These are phyloP conservation scores for Ganoderma leucocontextum DNA, from an alignment of 1,284 basidiomycete species.

Conservation along the genomic window DNA sequence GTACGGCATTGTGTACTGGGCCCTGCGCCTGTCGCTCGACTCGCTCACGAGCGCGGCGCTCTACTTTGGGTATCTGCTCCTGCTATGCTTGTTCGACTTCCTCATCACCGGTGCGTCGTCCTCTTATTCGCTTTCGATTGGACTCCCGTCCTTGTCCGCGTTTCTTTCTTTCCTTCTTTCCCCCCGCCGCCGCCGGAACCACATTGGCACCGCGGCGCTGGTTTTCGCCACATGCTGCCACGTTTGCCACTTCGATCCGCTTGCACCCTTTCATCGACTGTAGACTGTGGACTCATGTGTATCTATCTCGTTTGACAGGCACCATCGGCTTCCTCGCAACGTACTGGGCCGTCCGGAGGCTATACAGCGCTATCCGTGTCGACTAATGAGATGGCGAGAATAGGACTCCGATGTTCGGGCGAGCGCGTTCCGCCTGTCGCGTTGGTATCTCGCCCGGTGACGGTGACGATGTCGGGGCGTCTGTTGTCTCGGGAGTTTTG, in stretches of 20 bases:
- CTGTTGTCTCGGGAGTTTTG: background rate
- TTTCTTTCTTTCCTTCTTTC: background rate
- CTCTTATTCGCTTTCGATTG: constrained; percentile 8
- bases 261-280: background rate
- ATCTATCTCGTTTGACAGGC: constrained; percentile 49
- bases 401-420: background rate
- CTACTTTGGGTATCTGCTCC: constrained; percentile 91
- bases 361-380: constrained; percentile 84
- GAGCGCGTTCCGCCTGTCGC: background rate
- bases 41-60: constrained; percentile 87
- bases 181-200: background rate
- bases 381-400: constrained; percentile 52
- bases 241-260: background rate
- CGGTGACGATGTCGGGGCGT: background rate
- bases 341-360: constrained; percentile 84
- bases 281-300: constrained; percentile 18
- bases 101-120: constrained; percentile 78
- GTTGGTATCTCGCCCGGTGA: background rate
- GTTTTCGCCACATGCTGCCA: background rate
- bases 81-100: constrained; percentile 88
- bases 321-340: constrained; percentile 89
- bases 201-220: background rate
- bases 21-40: constrained; percentile 83
- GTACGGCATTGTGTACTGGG: constrained; percentile 91
- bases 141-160: background rate